Base-by-base conservation (phyloP, 2,329 filamentous ascomycete species). In the Pyricularia sp. region DNA sequence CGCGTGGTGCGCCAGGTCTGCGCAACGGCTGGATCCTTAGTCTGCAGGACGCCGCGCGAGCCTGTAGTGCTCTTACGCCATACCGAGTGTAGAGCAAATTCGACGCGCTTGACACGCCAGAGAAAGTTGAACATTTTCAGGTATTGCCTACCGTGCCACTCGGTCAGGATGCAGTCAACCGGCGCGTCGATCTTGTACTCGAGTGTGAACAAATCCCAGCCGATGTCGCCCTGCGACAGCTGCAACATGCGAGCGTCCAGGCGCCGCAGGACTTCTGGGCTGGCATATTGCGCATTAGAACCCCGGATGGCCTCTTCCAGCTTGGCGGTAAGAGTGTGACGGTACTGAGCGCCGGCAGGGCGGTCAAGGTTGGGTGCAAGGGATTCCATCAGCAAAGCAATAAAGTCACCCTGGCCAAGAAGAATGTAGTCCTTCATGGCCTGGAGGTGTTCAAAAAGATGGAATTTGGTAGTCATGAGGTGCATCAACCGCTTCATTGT, bases 61-160 rank as follows among this genome's bases (percentile, higher is more conserved):
- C 94, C 94, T 0, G 94, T 99, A 87, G 97, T 97, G 76, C 90
- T 96, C 69, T 93, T 89, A 65, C 94, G 87, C 93, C 94, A 99
- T 55, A 91, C 94, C 13, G 89, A 91, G 5, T 89, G 85, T 1
- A 99, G 84, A 0, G 91, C 93, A 72, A 97, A 99, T 72, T 99
- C 94, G 63, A 99, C 94, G 31, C 94, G 88, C 78, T 99, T 99
- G 72, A 99, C 91, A 68, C 94, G 88, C 93, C 94, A 99, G 3
- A 99, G 83, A 73, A 99, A 97, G 76, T 99, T 99, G 83, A 99
- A 99, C 10, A 99, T 91, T 74, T 97, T 97, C 70, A 99, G 87
- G 73, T 99, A 99, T 73, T 99, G 93, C 26, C 93, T 90, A 69
- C 90, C 93, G 60, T 92, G 93, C 85, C 93, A 97, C 57, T 96